Evolutionary conservation across 495 filamentous ascomycete genomes (phyloP).

Genomic region (Neurospora sp.): DNA sequence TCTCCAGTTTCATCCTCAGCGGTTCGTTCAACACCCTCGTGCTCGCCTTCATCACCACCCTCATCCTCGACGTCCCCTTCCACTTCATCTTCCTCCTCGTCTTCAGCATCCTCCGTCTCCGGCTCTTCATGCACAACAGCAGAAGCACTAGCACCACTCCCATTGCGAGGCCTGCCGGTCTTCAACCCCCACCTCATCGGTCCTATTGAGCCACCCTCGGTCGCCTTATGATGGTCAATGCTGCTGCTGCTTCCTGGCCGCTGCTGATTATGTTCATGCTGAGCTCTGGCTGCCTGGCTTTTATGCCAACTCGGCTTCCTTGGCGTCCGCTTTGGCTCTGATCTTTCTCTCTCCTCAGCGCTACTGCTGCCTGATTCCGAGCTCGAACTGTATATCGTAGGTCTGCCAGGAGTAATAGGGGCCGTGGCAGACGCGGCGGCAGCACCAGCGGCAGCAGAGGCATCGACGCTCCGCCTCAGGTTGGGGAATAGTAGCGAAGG

Average conservation of each 20-base stretch:
- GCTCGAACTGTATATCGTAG: background rate
- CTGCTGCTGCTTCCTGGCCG: background rate
- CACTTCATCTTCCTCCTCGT: constrained; percentile 2
- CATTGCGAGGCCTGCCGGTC: background rate
- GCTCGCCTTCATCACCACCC: constrained; percentile 14
- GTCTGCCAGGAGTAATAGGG: background rate
- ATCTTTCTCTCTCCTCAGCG: constrained; percentile 13
- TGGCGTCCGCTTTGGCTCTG: constrained; percentile 14
- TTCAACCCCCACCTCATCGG: background rate
- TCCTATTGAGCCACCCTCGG: background rate
- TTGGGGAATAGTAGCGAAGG: constrained; percentile 37
- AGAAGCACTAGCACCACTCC: background rate
- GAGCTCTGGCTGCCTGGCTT: constrained; percentile 12
- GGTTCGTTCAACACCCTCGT: constrained; percentile 18
- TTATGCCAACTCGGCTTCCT: constrained; percentile 14
- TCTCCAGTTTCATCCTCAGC: constrained; percentile 12
- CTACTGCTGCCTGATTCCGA: constrained; percentile 14
- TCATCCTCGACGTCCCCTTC: constrained; percentile 5
- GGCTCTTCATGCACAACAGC: background rate
- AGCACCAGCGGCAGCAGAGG: constrained; percentile 5
- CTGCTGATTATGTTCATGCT: background rate
- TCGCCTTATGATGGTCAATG: background rate
- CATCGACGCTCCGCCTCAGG: constrained; percentile 27
- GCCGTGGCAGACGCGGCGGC: background rate
- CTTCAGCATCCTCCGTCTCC: constrained; percentile 1